Conservation (phyloP, 1,284 basidiomycete genomes). For the Volvariella surrecta region DNA sequence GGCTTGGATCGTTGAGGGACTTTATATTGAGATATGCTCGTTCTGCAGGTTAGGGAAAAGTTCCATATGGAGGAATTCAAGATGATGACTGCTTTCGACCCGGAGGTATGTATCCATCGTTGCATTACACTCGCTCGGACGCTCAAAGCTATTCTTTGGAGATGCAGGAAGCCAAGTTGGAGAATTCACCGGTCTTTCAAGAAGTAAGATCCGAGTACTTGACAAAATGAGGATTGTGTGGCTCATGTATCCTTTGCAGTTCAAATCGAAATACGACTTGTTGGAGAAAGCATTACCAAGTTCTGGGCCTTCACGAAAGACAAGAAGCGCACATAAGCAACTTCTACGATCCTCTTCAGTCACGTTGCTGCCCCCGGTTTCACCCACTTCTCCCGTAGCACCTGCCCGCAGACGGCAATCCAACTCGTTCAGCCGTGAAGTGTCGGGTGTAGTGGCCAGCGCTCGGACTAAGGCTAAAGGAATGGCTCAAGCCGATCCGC, state of each 20-base stretch:
- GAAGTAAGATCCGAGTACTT: constrained; percentile 38
- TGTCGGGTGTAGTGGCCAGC: constrained; percentile 18
- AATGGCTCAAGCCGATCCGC: constrained; percentile 4
- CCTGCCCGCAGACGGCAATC: constrained; percentile 12
- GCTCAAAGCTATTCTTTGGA: constrained; percentile 3
- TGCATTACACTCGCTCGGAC: constrained; percentile 4
- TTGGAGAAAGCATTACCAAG: constrained; percentile 33
- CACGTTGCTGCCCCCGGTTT: constrained; percentile 15
- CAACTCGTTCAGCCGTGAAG: constrained; percentile 8
- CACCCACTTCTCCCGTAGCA: constrained; percentile 13
- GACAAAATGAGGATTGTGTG: constrained; percentile 10
- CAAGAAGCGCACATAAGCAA: constrained; percentile 50
- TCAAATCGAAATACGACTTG: constrained; percentile 56
- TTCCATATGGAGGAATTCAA: constrained; percentile 82
- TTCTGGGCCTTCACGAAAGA: constrained; percentile 48
- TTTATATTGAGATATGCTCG: constrained; percentile 1
- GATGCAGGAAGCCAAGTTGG: constrained; percentile 58
- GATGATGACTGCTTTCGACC: constrained; percentile 68
- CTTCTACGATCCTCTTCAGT: constrained; percentile 17
- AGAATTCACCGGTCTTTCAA: constrained; percentile 65
- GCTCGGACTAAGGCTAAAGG: constrained; percentile 9
- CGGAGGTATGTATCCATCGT: constrained; percentile 44
- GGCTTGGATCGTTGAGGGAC: constrained; percentile 8
- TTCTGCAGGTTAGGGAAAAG: constrained; percentile 61
- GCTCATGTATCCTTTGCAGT: constrained; percentile 31